Conservation (phyloP, 306 rosid species). For the Vicia sativa region DNA sequence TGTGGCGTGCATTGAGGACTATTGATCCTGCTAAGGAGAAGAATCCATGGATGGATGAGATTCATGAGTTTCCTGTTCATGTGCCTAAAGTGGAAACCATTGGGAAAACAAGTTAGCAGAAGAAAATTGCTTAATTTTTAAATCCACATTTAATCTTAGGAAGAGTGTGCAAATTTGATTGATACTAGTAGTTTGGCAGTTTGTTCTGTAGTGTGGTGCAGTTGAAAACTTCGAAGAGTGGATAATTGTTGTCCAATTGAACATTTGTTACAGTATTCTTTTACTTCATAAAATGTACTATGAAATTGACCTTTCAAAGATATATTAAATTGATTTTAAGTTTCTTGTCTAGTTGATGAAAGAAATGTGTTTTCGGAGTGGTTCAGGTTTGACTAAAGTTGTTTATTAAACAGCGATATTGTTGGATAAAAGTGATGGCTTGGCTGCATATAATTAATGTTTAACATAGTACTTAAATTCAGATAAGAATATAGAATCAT, state of each 20-base stretch:
- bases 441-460: neutral
- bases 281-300: slow-evolving; percentile 28
- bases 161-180: slow-evolving; percentile 28
- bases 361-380: neutral
- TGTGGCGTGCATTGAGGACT: slow-evolving; percentile 77
- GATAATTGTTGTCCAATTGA: slow-evolving; percentile 24
- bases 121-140: neutral
- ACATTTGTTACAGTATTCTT: slow-evolving; percentile 36
- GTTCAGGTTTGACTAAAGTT: slow-evolving; percentile 23
- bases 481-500: no score
- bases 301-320: slow-evolving; percentile 25
- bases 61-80: slow-evolving; percentile 69
- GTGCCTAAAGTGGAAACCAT: slow-evolving; percentile 50
- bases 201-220: slow-evolving; percentile 33
- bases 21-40: slow-evolving; percentile 70
- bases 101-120: slow-evolving; percentile 19
- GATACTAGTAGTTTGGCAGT: slow-evolving; percentile 13
- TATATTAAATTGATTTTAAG: neutral
- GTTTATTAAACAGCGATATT: slow-evolving; percentile 5
- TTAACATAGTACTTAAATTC: neutral
- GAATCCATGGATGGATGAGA: slow-evolving; percentile 91
- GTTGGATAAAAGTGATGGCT: slow-evolving; percentile 11
- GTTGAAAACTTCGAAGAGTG: slow-evolving; percentile 31
- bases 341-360: neutral
- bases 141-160: slow-evolving; percentile 30